phyloP scores from a whole-genome alignment of 352 stramenopile species.

The Pythium plurisporium region DNA sequence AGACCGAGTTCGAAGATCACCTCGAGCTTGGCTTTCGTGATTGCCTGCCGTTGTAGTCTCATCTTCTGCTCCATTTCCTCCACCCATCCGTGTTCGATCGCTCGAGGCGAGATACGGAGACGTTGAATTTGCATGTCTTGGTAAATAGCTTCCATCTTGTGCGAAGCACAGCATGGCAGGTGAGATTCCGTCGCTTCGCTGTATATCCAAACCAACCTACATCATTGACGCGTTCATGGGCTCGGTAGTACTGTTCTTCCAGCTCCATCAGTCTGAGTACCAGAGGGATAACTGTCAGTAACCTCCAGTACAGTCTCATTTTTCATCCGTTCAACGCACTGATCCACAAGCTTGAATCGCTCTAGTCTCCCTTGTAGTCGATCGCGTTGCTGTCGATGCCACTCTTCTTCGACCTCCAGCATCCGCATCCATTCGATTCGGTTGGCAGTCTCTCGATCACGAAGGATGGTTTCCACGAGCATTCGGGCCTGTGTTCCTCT shows the following conservation, averaged over 20 bases:
- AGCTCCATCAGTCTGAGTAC: conserved; percentile 46
- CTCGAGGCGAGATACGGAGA: conserved; percentile 62
- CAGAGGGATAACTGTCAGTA: neutral
- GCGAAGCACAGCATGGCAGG: neutral
- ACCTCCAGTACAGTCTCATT: too few relatives aligned
- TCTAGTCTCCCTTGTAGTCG: conserved; percentile 47
- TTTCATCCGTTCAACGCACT: too few relatives aligned
- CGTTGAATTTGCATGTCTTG: conserved; percentile 78
- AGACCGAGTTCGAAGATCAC: conserved; percentile 54
- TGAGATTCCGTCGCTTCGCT: neutral
- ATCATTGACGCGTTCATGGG: conserved; percentile 60
- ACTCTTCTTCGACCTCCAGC: conserved; percentile 67
- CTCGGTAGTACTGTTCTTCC: conserved; percentile 58
- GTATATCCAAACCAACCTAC: conserved; percentile 27
- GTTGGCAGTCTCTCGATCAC: conserved; percentile 57
- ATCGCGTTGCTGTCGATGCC: conserved; percentile 53
- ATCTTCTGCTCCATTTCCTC: conserved; percentile 82
- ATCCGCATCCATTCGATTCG: conserved; percentile 64
- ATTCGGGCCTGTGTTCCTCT: conserved; percentile 45
- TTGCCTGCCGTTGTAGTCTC: conserved; percentile 44
- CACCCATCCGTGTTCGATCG: conserved; percentile 78
- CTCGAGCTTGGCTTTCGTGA: conserved; percentile 58
- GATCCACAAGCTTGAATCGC: conserved; percentile 45
- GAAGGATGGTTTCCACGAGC: conserved; percentile 34
- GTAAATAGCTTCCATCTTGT: conserved; percentile 73